Percentiles rank a stretch among this genome's conserved stretches.
These are phyloP conservation scores for Anthracocystis panici-leucophaei DNA, from an alignment of 1,284 basidiomycete genomes.

Conservation along the genomic window DNA sequence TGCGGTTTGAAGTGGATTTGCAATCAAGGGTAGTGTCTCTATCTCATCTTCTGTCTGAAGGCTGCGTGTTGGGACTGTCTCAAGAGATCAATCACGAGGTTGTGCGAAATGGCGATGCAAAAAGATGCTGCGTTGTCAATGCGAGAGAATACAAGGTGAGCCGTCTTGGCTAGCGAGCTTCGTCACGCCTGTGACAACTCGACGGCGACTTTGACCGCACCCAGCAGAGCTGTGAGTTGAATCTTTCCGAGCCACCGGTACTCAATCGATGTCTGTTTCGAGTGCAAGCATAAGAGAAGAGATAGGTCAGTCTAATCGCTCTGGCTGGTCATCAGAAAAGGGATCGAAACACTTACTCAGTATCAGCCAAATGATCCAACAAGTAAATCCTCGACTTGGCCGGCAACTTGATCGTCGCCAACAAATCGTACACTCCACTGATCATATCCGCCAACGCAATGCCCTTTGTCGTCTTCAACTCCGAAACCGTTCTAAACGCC, in stretches of 20 bases:
- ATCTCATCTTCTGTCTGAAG: neutral
- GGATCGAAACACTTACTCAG: constrained; percentile 79
- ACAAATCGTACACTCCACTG: constrained; percentile 90
- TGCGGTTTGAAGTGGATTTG: neutral
- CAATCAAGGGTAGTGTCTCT: neutral
- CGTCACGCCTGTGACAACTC: constrained; percentile 72
- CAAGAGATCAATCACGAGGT: neutral
- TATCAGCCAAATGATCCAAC: constrained; percentile 84
- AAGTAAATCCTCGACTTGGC: constrained; percentile 88
- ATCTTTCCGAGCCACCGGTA: constrained; percentile 94
- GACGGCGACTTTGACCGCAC: constrained; percentile 92
- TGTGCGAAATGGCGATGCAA: neutral
- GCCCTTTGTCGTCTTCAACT: constrained; percentile 89
- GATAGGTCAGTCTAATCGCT: neutral
- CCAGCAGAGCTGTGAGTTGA: constrained; percentile 89
- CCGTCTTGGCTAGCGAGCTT: neutral
- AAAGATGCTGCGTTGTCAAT: constrained; percentile 1
- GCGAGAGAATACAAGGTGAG: neutral
- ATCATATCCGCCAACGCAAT: constrained; percentile 95
- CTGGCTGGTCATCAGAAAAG: neutral
- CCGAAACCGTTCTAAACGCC: constrained; percentile 84
- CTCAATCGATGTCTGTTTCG: constrained; percentile 86
- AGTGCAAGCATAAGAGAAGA: neutral
- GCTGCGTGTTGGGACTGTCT: neutral
- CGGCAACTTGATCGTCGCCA: constrained; percentile 87